Percentiles rank a stretch among this genome's conserved stretches.
Conservation (phyloP, 192 early-diverging fungal species). For the Linnemannia elongata region DNA sequence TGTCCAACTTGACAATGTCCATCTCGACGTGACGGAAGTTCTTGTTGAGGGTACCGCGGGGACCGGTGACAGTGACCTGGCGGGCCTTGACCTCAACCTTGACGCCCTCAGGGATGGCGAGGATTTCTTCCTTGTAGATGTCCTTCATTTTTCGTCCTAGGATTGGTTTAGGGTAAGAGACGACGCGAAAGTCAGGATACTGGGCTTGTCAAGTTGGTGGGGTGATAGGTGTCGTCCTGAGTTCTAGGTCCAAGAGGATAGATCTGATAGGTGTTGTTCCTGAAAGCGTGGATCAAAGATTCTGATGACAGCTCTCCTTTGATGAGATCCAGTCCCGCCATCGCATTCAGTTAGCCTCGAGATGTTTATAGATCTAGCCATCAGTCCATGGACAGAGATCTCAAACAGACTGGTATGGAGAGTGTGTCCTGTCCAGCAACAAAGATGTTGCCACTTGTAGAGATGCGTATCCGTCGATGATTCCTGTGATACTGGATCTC, state of each 20-base stretch:
- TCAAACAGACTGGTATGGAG: background rate
- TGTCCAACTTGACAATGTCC: conserved; percentile 82
- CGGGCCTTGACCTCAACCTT: conserved; percentile 91
- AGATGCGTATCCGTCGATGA: background rate
- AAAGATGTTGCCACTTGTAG: background rate
- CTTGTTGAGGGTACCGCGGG: conserved; percentile 91
- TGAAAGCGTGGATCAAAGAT: background rate
- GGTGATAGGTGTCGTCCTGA: no score
- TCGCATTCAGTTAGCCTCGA: background rate
- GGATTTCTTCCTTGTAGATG: conserved; percentile 90
- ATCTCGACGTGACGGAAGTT: conserved; percentile 95
- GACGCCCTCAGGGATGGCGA: conserved; percentile 92
- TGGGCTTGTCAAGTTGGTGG: no score
- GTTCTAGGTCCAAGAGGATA: background rate
- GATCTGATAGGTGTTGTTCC: background rate
- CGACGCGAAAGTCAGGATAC: background rate
- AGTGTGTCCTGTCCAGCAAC: no score
- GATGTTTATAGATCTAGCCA: background rate
- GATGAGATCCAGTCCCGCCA: background rate
- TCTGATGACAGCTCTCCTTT: background rate
- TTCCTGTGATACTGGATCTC: background rate
- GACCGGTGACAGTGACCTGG: conserved; percentile 87
- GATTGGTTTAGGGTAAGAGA: background rate
- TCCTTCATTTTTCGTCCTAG: conserved; percentile 81
- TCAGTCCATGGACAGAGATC: background rate